phyloP scores from a whole-genome alignment of 2,329 filamentous ascomycete genomes.

The Cercospora sp. region DNA sequence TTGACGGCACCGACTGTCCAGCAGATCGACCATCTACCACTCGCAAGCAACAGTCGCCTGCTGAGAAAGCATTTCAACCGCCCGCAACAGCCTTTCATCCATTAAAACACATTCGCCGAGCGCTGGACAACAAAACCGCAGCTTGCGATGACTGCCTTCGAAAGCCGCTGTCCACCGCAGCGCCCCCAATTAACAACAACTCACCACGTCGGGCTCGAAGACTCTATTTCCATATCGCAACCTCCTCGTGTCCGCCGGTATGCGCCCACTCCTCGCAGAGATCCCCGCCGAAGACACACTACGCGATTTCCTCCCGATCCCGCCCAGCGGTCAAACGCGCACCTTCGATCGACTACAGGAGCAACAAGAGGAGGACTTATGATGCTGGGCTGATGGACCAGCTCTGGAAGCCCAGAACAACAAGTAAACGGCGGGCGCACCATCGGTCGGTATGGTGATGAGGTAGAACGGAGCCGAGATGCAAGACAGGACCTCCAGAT shows the following conservation, averaged over 20 bases:
- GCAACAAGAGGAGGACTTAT: too few relatives aligned
- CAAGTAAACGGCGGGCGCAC: too few relatives aligned
- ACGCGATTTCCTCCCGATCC: too few relatives aligned
- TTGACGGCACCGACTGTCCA: neutral
- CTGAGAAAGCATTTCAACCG: neutral
- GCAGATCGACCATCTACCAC: neutral
- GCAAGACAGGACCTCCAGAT: too few relatives aligned
- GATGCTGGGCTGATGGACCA: too few relatives aligned
- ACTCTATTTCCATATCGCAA: neutral
- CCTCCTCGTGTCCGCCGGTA: too few relatives aligned
- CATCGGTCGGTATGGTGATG: too few relatives aligned
- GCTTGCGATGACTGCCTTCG: neutral
- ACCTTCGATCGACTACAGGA: too few relatives aligned
- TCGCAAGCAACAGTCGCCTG: neutral
- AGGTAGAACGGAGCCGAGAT: too few relatives aligned
- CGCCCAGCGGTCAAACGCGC: too few relatives aligned
- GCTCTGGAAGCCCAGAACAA: too few relatives aligned
- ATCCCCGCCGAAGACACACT: neutral
- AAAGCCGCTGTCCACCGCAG: neutral
- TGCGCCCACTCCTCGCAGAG: neutral
- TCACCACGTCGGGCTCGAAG: neutral
- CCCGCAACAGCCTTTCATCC: neutral
- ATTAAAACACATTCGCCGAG: neutral
- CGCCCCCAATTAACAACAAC: neutral
- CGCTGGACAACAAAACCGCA: neutral